Base-by-base conservation (phyloP, 306 rosid genomes). In the Arachis stenosperma region DNA sequence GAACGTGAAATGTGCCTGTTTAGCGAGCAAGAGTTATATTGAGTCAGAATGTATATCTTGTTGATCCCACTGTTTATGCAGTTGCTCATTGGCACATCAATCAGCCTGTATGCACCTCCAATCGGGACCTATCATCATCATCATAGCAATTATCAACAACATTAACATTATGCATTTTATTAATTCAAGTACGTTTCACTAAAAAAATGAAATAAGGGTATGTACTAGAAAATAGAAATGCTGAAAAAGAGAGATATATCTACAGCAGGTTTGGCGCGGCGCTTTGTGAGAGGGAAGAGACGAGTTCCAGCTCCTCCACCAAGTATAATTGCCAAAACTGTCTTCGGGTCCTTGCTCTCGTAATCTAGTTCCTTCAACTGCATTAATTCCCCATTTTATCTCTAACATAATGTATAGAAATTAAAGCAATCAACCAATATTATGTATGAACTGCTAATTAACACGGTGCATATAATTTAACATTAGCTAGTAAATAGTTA, bases 231-330 rank as follows among this genome's bases (percentile, higher is more conserved):
- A 22, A 22, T 22, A 6, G 33, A 12, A 33, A n/a, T 15, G 7
- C 5, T 54, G 37, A 50, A 46, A 44, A 7, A 55, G 62, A 72
- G 76, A 22, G 27, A 22, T 22, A 22, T 22, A 22, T 22, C 27
- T 77, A 88, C 98, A 17, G 97, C 98, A 57, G 98, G 98, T 66
- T 94, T 94, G 67, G 98, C 98, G 3, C 97, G 92, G 11, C 92
- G 84, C 81, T 84, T 94, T 33, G 98, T 94, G 78, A 94, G 92
- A 60, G 98, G 98, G 74, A 89, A 94, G 70, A 94, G 95, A 52
- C 98, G 94, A 53, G 98, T 91, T 11, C 98, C 97, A n/a, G 97
- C 97, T 82, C 97, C 97, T 78, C 97, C 98, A 48, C 98, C 97
- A 2, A 94, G 83, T 54, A 94, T 91, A 52, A 94, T 51, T 27